phyloP scores from a whole-genome alignment of 495 filamentous ascomycete species.

The Neurospora intermedia region DNA sequence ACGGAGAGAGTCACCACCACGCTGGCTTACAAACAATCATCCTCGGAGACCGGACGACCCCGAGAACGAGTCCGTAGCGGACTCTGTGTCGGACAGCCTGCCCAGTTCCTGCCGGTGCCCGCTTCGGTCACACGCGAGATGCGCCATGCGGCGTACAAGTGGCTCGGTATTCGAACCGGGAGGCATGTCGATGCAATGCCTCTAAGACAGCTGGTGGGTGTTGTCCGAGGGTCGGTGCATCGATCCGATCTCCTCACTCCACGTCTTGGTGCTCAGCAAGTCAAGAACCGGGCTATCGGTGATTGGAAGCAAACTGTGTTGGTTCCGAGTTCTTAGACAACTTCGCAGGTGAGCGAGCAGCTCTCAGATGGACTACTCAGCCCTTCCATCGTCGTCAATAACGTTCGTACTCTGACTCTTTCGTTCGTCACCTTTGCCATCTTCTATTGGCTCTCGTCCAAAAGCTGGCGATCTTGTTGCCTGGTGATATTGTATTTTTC shows the following conservation, averaged over 20 bases:
- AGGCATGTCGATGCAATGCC: neutral
- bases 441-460: too few relatives aligned
- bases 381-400: too few relatives aligned
- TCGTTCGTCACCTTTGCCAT: too few relatives aligned
- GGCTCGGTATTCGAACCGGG: neutral
- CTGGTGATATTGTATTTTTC: too few relatives aligned
- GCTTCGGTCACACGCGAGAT: neutral
- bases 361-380: too few relatives aligned
- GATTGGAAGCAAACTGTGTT: too few relatives aligned
- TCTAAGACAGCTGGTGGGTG: neutral
- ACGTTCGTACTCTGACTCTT: too few relatives aligned
- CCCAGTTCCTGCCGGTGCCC: neutral
- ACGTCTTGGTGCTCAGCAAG: neutral
- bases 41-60: neutral
- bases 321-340: too few relatives aligned
- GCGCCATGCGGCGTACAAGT: neutral
- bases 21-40: neutral
- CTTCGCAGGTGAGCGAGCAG: too few relatives aligned
- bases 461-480: too few relatives aligned
- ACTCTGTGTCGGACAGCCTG: neutral
- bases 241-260: neutral
- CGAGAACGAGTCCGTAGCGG: neutral
- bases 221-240: neutral
- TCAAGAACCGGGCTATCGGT: too few relatives aligned
- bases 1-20: neutral